phyloP scores from a whole-genome alignment of 2,329 filamentous ascomycete genomes.

The Pseudovirgaria hyperparasitica region DNA sequence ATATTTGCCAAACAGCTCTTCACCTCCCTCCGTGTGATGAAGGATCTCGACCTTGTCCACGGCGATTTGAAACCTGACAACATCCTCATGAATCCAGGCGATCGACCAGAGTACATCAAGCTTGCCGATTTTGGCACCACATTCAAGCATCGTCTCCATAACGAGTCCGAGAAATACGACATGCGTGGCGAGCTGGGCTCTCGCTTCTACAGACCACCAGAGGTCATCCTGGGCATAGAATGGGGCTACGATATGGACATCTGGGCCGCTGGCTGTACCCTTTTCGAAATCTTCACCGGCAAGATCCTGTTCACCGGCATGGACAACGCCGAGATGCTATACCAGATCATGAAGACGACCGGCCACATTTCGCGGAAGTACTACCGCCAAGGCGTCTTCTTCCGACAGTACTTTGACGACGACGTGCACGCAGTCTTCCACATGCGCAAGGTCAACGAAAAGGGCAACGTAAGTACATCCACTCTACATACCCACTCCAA shows the following conservation, averaged over 20 bases:
- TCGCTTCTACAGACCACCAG: constrained; percentile 91
- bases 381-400: constrained; percentile 68
- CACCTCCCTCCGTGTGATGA: constrained; percentile 72
- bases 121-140: constrained; percentile 97
- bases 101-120: constrained; percentile 76
- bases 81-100: constrained; percentile 49
- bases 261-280: constrained; percentile 95
- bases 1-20: constrained; percentile 93
- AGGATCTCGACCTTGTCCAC: constrained; percentile 86
- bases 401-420: constrained; percentile 71
- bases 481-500: constrained; percentile 6
- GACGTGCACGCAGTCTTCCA: constrained; percentile 70
- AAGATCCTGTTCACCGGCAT: constrained; percentile 93
- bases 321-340: constrained; percentile 97
- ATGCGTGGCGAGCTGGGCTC: too few species aligned
- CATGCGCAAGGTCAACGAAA: constrained; percentile 74
- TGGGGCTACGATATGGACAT: constrained; percentile 93
- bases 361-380: constrained; percentile 86
- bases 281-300: constrained; percentile 94
- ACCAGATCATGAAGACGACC: constrained; percentile 88
- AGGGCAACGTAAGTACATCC: constrained; percentile 29
- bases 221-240: constrained; percentile 92
- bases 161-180: constrained; percentile 89
- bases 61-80: constrained; percentile 98
- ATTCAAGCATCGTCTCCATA: constrained; percentile 69